phyloP scores from a whole-genome alignment of 129 eudicot genomes.

The Sambucus nigra region DNA sequence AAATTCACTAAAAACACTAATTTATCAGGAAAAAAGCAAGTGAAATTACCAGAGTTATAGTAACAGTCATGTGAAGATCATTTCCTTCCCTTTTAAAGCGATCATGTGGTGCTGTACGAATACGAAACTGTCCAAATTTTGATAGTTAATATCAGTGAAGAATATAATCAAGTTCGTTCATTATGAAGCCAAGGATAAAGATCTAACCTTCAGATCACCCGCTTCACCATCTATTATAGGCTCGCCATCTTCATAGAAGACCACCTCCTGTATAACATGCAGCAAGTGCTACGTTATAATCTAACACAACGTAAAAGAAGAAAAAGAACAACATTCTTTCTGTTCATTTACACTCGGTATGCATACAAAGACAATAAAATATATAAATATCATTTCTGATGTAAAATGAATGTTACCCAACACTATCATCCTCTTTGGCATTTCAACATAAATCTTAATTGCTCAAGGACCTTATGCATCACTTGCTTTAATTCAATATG shows the following conservation, averaged over 20 bases:
- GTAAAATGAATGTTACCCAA: not conserved
- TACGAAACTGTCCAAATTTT: conserved; percentile 57
- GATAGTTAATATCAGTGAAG: conserved; percentile 3
- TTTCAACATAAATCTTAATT: no score
- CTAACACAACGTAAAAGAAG: not conserved
- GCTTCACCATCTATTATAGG: conserved; percentile 91
- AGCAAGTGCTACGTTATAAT: conserved; percentile 1
- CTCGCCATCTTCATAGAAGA: conserved; percentile 89
- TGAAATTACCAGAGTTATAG: conserved; percentile 65
- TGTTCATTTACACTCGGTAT: not conserved
- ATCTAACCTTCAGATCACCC: conserved; percentile 84
- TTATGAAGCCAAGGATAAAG: conserved; percentile 5
- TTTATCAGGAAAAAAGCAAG: not conserved
- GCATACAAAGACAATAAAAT: not conserved
- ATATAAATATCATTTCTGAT: not conserved
- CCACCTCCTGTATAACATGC: conserved; percentile 58
- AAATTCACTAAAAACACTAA: no score
- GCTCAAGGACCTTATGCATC: no score
- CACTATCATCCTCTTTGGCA: not conserved
- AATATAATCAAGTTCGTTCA: not conserved
- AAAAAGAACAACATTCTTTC: not conserved
- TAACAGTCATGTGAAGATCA: conserved; percentile 73
- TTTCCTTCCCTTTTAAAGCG: conserved; percentile 77
- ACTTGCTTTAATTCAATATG: no score
- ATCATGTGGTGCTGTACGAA: conserved; percentile 88